These are phyloP conservation scores for Acephala macrosclerotiorum DNA, from an alignment of 2,329 filamentous ascomycete genomes.

Conservation along the genomic window DNA sequence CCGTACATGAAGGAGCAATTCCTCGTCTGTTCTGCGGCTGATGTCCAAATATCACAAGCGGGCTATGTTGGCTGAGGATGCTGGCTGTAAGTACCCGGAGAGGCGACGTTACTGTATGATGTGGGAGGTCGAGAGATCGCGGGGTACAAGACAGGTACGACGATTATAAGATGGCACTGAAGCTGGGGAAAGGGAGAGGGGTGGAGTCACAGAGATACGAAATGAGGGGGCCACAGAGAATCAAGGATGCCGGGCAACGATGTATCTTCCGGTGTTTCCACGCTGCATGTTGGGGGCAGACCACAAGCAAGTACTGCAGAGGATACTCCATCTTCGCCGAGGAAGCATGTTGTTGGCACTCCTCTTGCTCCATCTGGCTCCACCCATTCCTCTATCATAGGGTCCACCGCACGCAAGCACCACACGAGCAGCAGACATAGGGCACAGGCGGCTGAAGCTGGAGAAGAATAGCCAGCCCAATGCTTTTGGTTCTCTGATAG, in stretches of 20 bases:
- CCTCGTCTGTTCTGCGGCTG: slow-evolving; percentile 7
- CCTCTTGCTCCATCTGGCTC: neutral
- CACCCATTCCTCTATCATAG: neutral
- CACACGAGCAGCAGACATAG: neutral
- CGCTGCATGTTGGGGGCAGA: slow-evolving; percentile 18
- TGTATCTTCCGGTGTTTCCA: slow-evolving; percentile 21
- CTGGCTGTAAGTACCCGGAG: slow-evolving; percentile 4
- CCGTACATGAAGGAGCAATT: slow-evolving; percentile 15
- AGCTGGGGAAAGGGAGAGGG: slow-evolving; percentile 4
- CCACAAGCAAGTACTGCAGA: slow-evolving; percentile 9
- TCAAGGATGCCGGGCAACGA: slow-evolving; percentile 15
- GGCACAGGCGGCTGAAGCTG: neutral
- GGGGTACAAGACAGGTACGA: slow-evolving; percentile 17
- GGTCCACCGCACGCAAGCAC: neutral
- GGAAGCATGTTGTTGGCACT: neutral
- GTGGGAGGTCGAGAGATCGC: slow-evolving; percentile 3
- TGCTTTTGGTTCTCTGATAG: slow-evolving; percentile 6
- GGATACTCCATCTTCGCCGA: neutral
- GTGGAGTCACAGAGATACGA: neutral
- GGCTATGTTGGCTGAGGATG: slow-evolving; percentile 1
- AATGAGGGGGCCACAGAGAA: slow-evolving; percentile 10
- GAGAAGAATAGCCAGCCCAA: neutral
- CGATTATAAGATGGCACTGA: neutral
- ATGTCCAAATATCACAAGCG: slow-evolving; percentile 18
- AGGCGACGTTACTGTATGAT: slow-evolving; percentile 11